Conservation (phyloP, 202 grass and related monocot species). For the Zoysia matrella region DNA sequence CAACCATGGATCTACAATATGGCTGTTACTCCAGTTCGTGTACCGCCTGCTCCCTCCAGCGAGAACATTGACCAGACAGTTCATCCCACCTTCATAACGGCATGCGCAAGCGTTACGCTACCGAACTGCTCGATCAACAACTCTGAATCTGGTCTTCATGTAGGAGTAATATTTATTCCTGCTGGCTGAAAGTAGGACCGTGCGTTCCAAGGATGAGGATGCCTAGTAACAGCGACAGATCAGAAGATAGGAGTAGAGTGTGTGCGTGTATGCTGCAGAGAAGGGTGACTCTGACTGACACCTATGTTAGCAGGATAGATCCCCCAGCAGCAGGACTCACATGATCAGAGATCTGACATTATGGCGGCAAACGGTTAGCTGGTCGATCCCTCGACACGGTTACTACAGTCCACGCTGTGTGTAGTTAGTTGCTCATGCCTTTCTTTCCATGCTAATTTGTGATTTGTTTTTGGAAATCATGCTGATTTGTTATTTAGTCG, state of each 20-base stretch:
- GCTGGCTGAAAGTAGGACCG: background rate
- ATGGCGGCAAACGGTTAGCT: conserved; percentile 11
- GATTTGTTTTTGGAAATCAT: background rate
- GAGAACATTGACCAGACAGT: conserved; percentile 34
- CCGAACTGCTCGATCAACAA: conserved; percentile 12
- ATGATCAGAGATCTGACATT: conserved; percentile 6
- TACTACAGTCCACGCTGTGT: background rate
- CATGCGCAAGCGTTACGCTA: conserved; percentile 1
- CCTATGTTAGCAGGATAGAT: too few species aligned
- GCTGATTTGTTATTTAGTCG: too few species aligned
- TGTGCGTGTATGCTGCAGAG: too few species aligned
- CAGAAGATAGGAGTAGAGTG: too few species aligned
- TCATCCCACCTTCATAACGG: conserved; percentile 9
- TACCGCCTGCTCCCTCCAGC: conserved; percentile 30
- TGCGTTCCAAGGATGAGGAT: too few species aligned
- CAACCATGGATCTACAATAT: background rate
- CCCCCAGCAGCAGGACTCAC: conserved; percentile 4
- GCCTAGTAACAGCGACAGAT: too few species aligned
- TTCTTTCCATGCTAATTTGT: background rate
- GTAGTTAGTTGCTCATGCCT: background rate
- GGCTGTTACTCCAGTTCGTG: conserved; percentile 11
- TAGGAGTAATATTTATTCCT: conserved; percentile 19
- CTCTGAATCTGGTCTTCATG: conserved; percentile 30
- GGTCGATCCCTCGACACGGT: background rate
- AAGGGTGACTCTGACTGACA: too few species aligned